phyloP scores from a whole-genome alignment of 2,329 filamentous ascomycete genomes.

The Penicillium polonicum region DNA sequence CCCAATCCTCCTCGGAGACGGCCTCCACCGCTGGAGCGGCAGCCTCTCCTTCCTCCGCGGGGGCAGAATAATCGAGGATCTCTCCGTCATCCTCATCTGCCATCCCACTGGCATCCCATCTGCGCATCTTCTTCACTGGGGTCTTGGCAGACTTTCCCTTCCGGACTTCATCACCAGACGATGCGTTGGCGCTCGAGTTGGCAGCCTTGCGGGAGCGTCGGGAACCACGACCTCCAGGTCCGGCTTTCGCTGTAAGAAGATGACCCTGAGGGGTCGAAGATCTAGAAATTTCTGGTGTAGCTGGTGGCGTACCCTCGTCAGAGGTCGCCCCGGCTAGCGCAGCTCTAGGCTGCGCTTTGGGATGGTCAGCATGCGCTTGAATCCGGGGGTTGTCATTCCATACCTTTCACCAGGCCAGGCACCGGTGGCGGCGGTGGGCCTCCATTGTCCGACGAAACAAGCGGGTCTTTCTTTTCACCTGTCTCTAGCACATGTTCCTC shows the following conservation, averaged over 20 bases:
- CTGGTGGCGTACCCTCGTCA: conserved; percentile 66
- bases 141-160: conserved; percentile 55
- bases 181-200: conserved; percentile 51
- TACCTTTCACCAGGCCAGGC: conserved; percentile 53
- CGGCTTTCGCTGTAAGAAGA: conserved; percentile 69
- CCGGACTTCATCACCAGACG: conserved; percentile 81
- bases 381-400: background rate
- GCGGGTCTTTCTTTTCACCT: conserved; percentile 50
- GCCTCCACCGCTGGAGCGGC: conserved; percentile 64
- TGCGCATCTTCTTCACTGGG: conserved; percentile 74
- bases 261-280: conserved; percentile 73
- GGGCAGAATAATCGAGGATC: conserved; percentile 84
- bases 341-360: conserved; percentile 46
- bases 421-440: conserved; percentile 52
- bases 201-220: conserved; percentile 73
- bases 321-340: conserved; percentile 50
- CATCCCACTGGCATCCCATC: conserved; percentile 86
- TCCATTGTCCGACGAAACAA: conserved; percentile 50
- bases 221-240: conserved; percentile 74
- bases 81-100: conserved; percentile 79
- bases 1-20: conserved; percentile 79
- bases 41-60: conserved; percentile 55
- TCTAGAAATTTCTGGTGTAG: conserved; percentile 73
- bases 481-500: conserved; percentile 43
- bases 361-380: conserved; percentile 23